Conservation (phyloP, 768 basidiomycete species). For the Neoboletus magnificus region DNA sequence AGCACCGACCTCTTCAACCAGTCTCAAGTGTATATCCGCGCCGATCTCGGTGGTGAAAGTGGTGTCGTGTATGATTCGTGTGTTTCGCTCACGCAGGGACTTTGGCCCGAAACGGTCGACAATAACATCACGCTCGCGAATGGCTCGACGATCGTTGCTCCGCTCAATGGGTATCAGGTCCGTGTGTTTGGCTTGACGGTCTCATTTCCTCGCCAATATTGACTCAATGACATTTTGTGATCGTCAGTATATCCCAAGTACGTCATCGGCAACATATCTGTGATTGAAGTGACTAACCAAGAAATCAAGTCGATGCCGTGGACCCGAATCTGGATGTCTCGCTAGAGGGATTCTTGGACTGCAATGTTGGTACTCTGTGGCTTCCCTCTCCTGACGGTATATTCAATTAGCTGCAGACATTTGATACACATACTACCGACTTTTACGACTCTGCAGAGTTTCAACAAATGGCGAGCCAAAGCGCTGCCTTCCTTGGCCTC, state of each 20-base stretch:
- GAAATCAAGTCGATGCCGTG: constrained; percentile 54
- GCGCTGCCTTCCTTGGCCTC: constrained; percentile 44
- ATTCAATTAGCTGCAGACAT: constrained; percentile 37
- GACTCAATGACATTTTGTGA: neutral
- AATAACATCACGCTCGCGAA: constrained; percentile 63
- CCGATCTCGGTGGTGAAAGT: constrained; percentile 69
- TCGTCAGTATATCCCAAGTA: constrained; percentile 41
- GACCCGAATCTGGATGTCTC: constrained; percentile 59
- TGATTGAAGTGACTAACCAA: constrained; percentile 3
- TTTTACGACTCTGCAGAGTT: constrained; percentile 59
- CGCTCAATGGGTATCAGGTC: constrained; percentile 64
- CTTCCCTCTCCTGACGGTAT: neutral
- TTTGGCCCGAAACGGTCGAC: constrained; percentile 50
- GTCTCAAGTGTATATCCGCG: constrained; percentile 46
- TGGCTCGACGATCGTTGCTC: constrained; percentile 53
- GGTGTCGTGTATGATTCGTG: constrained; percentile 67
- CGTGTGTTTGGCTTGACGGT: constrained; percentile 1
- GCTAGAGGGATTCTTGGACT: constrained; percentile 64
- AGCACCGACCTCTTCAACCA: constrained; percentile 34
- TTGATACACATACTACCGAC: constrained; percentile 41
- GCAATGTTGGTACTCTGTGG: constrained; percentile 40
- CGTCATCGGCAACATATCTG: constrained; percentile 8
- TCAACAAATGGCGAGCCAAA: constrained; percentile 41
- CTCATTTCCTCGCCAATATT: constrained; percentile 10
- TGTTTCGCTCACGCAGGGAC: constrained; percentile 63